These are phyloP conservation scores for Starmerella kuoi DNA, from an alignment of 805 yeast genomes.

Conservation along the genomic window DNA sequence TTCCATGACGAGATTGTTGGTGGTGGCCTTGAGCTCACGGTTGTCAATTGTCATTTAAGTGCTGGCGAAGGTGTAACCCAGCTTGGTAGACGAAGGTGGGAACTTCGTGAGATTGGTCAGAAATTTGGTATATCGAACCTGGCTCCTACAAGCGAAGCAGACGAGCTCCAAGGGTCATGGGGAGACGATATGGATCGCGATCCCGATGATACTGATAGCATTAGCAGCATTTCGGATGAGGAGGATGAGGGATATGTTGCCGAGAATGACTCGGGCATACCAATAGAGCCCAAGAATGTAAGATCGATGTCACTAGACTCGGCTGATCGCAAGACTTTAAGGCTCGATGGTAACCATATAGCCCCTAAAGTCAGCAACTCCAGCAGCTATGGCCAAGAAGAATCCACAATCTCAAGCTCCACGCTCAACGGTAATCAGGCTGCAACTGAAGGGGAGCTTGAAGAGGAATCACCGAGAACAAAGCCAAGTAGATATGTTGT, in stretches of 20 bases:
- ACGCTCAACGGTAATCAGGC: not conserved
- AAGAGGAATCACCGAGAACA: slow-evolving; percentile 2
- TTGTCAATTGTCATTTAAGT: slow-evolving; percentile 42
- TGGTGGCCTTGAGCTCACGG: slow-evolving; percentile 27
- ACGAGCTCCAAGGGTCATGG: too few species aligned
- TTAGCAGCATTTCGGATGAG: slow-evolving; percentile 13
- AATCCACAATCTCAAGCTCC: not conserved
- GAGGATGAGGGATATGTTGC: not conserved
- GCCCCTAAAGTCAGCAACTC: not conserved
- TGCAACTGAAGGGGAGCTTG: not conserved
- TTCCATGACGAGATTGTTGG: slow-evolving; percentile 21
- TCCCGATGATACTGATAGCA: slow-evolving; percentile 6
- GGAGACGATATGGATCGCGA: slow-evolving; percentile 5
- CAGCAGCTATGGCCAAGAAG: not conserved
- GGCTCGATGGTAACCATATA: too few species aligned
- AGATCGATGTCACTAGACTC: not conserved
- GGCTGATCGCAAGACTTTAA: not conserved
- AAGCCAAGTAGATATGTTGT: slow-evolving; percentile 23
- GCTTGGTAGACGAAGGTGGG: slow-evolving; percentile 35
- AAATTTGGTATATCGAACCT: slow-evolving; percentile 26
- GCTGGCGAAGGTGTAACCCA: slow-evolving; percentile 33
- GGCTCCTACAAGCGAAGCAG: slow-evolving; percentile 2
- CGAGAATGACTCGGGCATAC: not conserved
- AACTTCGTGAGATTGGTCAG: slow-evolving; percentile 32
- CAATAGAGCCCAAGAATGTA: not conserved